Evolutionary conservation across 2,329 filamentous ascomycete species (phyloP).

Genomic region (Chrysoporthe puriensis): DNA sequence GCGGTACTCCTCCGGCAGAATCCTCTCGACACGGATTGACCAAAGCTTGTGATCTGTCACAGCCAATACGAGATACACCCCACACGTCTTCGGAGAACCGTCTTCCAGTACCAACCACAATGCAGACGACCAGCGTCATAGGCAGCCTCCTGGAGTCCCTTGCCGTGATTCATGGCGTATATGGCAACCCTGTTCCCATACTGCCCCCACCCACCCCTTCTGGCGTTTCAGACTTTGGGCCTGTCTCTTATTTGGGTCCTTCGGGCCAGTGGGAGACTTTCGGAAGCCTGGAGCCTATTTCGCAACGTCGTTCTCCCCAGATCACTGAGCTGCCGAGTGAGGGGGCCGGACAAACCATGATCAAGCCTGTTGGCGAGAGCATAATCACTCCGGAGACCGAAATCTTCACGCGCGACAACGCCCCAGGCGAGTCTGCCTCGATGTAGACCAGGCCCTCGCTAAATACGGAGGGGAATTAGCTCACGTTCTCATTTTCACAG

Average conservation of each 20-base stretch:
- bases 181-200: background rate
- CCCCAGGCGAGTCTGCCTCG: background rate
- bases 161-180: background rate
- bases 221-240: background rate
- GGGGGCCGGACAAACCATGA: background rate
- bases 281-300: background rate
- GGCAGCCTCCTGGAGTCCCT: background rate
- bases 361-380: background rate
- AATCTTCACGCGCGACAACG: background rate
- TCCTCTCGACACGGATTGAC: too few species aligned
- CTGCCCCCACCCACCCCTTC: background rate
- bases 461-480: too few species aligned
- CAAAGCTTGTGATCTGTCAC: too few species aligned
- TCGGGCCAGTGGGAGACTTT: too few species aligned
- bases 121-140: background rate
- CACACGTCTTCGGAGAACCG: too few species aligned
- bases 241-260: background rate
- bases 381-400: background rate
- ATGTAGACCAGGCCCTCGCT: too few species aligned
- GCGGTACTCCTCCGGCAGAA: background rate
- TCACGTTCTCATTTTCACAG: too few species aligned
- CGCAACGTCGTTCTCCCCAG: background rate
- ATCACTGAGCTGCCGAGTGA: background rate
- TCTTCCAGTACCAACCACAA: too few species aligned
- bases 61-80: too few species aligned